Base-by-base conservation (phyloP, 345 rosid genomes). In the Brassica carinata region DNA sequence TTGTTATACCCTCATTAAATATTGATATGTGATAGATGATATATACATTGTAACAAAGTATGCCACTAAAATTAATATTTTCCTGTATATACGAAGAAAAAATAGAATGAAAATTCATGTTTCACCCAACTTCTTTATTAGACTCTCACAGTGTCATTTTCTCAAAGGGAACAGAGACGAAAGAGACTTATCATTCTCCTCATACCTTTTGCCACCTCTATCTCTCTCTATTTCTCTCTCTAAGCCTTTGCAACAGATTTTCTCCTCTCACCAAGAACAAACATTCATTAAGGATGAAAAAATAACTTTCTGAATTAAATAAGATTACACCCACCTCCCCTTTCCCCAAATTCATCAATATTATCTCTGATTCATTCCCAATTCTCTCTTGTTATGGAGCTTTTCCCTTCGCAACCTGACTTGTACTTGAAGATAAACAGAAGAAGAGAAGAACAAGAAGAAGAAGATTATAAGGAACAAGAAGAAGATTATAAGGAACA, bases 161-260 rank as follows among this genome's bases (percentile, higher is more conserved):
- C 82, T 78, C 79, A 82, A 73, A 77, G 82, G 76, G 81, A 82
- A 82, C 81, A 78, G 75, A 73, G 82, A 69, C 69, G 82, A 82
- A 78, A 82, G 76, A 78, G 84, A 82, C 85, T 74, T 73, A 34
- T 82, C 85, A 73, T 74, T 74, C 71, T 71, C 69, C 64, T 73
- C 36, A 77, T 72, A 78, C 82, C 76, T 77, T 78, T 77, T 82
- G 75, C 82, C 58, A 62, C 69, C 77, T 26, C 64, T 68, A 70
- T n/a, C 23, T 71, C 73, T 65, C 73, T 65, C 65, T 72, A n/a
- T 79, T 14, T 63, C 74, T 69, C 73, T 70, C 43, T 70, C 19
- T 26, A 75, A 33, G 38, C 17, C 73, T 76, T 66, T 76, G 64
- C 75, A 82, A 72, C 84, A 77, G 73, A 81, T 76, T 72, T 77